Base-by-base conservation (phyloP, 106 monocot genomes). In the Dendrobium chrysotoxum region DNA sequence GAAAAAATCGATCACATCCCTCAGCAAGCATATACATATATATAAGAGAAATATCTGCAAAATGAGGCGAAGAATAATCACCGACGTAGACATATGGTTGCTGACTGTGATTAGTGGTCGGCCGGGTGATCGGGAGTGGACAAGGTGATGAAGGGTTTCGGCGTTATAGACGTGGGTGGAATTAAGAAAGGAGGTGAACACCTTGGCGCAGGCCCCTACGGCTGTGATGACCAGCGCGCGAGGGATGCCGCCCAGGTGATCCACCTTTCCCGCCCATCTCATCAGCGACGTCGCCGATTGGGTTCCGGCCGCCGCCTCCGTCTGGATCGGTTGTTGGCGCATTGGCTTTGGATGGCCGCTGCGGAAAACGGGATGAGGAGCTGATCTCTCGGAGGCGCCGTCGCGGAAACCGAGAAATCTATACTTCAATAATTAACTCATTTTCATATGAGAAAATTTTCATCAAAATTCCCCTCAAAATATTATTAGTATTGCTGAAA, bases 61-160 rank as follows among this genome's bases (percentile, higher is more conserved):
- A 18, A 76, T 8, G 23, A 17, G 72, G 21, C 13, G 13, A 28
- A 74, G 77, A n/a, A n/a, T 53, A 23, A 72, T 4, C 28, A 83
- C 88, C 80, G 35, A 95, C 95, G 99, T 99, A 75, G 95, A 95
- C 95, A 92, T 99, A 88, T 95, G 99, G 78, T 99, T 99, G 88
- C 99, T 99, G 83, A 99, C 93, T 57, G 99, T 99, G 87, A 99
- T 77, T 76, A 99, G 95, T 20, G 99, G 99, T 12, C 40, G 61
- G 17, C 89, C 85, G 13, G 77, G 80, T 3, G 99, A 86, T 9
- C 99, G 91, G 65, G 83, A 84, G 11, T 81, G 80, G 84, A 99
- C 99, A 79, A 99, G 99, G 76, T 80, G 90, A 77, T 95, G 70
- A 64, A 99, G 93, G 26, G 89, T 78, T 45, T 95, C 87, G 53